Evolutionary conservation across 2,329 filamentous ascomycete genomes (phyloP), one percentile per base, ranked within the genome.

Genomic region (Colletotrichum orchidophilum): DNA sequence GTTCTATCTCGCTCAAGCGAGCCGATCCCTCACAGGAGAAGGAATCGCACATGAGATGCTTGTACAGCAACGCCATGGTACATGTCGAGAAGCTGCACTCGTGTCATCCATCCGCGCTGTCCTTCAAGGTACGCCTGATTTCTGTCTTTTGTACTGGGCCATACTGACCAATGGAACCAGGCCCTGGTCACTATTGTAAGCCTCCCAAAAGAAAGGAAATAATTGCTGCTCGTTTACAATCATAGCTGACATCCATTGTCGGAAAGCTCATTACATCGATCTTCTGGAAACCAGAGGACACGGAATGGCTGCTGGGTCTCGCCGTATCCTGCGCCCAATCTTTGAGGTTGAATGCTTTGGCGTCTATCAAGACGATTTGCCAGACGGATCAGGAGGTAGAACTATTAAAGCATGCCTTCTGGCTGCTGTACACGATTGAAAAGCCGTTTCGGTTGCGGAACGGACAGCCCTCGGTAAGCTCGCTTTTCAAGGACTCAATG

Each of bases 401-500:
- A 27, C 26, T 24, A 5, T 33, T 33, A 9, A 39, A 39, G 5
- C 21, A 53, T 15, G 60, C 60, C 1, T 39, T 54, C 31, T 54
- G 60, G 60, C 12, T 63, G 12, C 60, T 63, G 26, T 63, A 54
- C 15, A 24, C 9, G 1, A 39, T 54, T 2, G 60, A 63, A 26
- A 63, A 63, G 18, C 29, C 60, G 2, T 63, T 54, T 13, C 46
- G 60, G 3, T 24, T 63, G 27, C 29, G 49, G 1, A 29, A 35
- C 7, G 49, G 60, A 2, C 60, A 63, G n/a, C 27, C 27, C 21
- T 63, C 60, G 11, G 60, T 63, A n/a, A 63, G 31, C 33, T 7
- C 7, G 6, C 7, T 3, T 12, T n/a, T 1, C 29, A 33, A 1
- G 3, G 1, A 1, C 11, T 24, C 11, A n/a, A 24, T 12, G 27